Evolutionary conservation across 768 basidiomycete species (phyloP).

Genomic region (Pulveroboletus sp.): DNA sequence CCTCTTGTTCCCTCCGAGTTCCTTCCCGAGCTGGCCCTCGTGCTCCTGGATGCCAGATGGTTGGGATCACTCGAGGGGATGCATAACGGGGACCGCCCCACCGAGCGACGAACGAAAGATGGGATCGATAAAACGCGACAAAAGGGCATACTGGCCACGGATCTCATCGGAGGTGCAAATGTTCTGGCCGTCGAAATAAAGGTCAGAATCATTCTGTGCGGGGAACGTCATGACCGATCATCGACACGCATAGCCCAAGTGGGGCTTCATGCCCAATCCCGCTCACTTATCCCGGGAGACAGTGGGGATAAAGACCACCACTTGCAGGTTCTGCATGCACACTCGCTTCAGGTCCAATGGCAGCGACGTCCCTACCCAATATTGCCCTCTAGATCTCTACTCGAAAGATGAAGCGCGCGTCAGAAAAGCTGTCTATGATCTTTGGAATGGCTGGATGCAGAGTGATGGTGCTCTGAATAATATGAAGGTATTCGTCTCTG

Average conservation of each 20-base stretch:
- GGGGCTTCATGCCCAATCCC: constrained; percentile 82
- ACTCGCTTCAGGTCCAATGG: constrained; percentile 45
- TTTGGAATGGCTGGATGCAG: constrained; percentile 71
- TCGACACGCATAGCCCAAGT: constrained; percentile 72
- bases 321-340: constrained; percentile 94
- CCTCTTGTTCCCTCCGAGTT: constrained; percentile 57
- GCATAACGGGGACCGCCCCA: constrained; percentile 52
- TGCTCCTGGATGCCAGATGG: constrained; percentile 52
- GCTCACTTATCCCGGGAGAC: constrained; percentile 58
- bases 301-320: constrained; percentile 54
- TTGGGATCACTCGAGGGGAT: constrained; percentile 46
- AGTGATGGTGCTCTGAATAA: constrained; percentile 74
- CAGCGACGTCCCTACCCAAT: constrained; percentile 38
- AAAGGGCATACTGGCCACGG: constrained; percentile 72
- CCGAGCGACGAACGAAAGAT: constrained; percentile 50
- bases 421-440: constrained; percentile 53
- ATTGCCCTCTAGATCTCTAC: constrained; percentile 90
- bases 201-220: constrained; percentile 53
- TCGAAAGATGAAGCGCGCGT: constrained; percentile 64
- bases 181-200: constrained; percentile 84
- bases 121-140: constrained; percentile 50
- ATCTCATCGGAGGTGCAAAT: constrained; percentile 64
- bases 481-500: constrained; percentile 72
- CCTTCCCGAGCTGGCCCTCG: constrained; percentile 55
- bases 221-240: constrained; percentile 4